Conservation (phyloP, 768 basidiomycete genomes). For the Candolleomyces efflorescens region DNA sequence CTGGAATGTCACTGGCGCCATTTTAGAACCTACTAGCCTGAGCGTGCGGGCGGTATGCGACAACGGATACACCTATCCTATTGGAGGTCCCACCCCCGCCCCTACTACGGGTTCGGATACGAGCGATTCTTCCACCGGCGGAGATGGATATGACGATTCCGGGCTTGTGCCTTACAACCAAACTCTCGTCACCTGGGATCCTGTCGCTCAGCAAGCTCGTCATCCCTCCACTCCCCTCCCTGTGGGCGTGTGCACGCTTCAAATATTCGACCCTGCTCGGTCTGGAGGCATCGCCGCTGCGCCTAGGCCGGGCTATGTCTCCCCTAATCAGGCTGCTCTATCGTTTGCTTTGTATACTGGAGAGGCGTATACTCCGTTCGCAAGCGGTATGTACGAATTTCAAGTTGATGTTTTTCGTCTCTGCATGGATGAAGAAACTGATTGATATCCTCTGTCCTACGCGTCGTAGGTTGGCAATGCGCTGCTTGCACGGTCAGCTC, state of each 20-base stretch:
- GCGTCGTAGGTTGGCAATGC: not conserved
- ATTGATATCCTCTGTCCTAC: not conserved
- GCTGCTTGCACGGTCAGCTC: not conserved
- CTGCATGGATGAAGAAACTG: not conserved
- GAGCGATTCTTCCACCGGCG: not conserved
- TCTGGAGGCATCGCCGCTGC: slow-evolving; percentile 26
- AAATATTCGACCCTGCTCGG: slow-evolving; percentile 74
- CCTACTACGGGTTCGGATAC: not conserved
- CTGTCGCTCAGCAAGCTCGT: slow-evolving; percentile 59
- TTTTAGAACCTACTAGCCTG: slow-evolving; percentile 59
- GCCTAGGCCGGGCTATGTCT: slow-evolving; percentile 50
- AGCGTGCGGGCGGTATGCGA: slow-evolving; percentile 78
- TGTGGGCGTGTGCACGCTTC: slow-evolving; percentile 65
- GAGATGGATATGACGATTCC: slow-evolving; percentile 23
- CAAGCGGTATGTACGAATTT: slow-evolving; percentile 14
- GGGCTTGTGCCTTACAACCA: slow-evolving; percentile 63
- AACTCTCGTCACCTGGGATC: slow-evolving; percentile 69
- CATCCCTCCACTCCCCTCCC: slow-evolving; percentile 57
- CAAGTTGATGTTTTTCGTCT: not conserved
- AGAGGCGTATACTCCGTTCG: slow-evolving; percentile 56
- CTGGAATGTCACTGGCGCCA: slow-evolving; percentile 76
- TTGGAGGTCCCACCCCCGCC: slow-evolving; percentile 47
- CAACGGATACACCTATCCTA: slow-evolving; percentile 81
- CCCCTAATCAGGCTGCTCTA: slow-evolving; percentile 52
- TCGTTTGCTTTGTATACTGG: slow-evolving; percentile 81